Base-by-base conservation (phyloP, 2,329 filamentous ascomycete species). In the Trichothecium sympodiale region DNA sequence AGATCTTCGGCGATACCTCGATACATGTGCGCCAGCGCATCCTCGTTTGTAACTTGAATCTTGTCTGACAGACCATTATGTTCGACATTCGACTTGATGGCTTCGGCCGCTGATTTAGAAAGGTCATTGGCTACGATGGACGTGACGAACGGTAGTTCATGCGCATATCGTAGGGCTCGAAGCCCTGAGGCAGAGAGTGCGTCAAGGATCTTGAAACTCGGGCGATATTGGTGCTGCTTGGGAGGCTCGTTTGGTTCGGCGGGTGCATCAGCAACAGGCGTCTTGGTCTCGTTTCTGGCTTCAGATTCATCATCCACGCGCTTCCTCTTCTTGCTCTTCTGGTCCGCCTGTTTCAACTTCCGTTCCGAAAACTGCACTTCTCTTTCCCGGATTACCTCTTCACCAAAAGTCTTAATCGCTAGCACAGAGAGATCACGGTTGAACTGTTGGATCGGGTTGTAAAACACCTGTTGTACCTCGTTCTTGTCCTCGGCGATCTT, bases 371-470 rank as follows among this genome's bases (percentile, higher is more conserved):
- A 52, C 51, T 66, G 51, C 42, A 25, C 20, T 25, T 25, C 20
- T 10, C 59, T 63, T 25, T 69, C 61, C 20, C 20, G 20, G 14
- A 77, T 46, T 26, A 46, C 53, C 23, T 85, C 77, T 46, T 91
- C 78, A 2, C 84, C 85, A 55, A 89, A 94, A 0, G 83, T 83
- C 51, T 84, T 85, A 56, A 98, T 94, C 1, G 86, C 86, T 12
- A 98, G 71, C 17, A 95, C 85, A 41, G 86, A 95, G 45, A 98
- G 61, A 54, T 98, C 91, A 32, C 93, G 82, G 59, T 98, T 98
- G 68, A 96, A 98, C 55, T 98, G 91, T 55, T 98, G 91, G 37
- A 98, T 95, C 0, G 91, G 89, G 49, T 98, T 98, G 70, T 98
- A 98, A 54, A 98, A 98, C 38, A 98, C 93, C 49, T 89, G 82